Conservation (phyloP, 257 asterid genomes). For the Penstemon barbatus region DNA sequence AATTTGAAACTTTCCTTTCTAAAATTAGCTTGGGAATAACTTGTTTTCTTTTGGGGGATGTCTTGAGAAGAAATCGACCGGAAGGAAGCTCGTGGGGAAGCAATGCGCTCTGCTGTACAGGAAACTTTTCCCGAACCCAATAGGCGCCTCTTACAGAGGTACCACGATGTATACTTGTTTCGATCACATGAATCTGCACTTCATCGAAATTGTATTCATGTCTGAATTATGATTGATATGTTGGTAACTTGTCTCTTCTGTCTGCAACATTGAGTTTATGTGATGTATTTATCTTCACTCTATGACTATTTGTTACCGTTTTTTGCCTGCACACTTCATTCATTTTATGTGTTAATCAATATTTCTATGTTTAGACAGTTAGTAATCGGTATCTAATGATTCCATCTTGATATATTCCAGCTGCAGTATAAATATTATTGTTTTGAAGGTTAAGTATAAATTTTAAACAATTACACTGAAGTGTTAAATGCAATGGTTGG, state of each 20-base stretch:
- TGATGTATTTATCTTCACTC: neutral
- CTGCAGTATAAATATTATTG: neutral
- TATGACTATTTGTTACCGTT: constrained; percentile 5
- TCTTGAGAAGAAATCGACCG: constrained; percentile 62
- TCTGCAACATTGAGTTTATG: constrained; percentile 17
- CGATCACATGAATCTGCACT: constrained; percentile 3
- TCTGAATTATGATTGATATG: neutral
- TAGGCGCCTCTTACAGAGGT: constrained; percentile 90
- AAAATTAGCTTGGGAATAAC: constrained; percentile 18
- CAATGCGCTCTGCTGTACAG: constrained; percentile 76
- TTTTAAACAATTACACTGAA: neutral
- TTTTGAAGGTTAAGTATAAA: neutral
- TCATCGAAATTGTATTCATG: constrained; percentile 2
- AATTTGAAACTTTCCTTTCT: constrained; percentile 14
- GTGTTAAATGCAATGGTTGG: neutral
- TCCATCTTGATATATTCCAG: constrained; percentile 5
- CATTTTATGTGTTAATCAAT: neutral
- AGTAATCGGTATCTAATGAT: constrained; percentile 1
- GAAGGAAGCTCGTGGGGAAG: constrained; percentile 75
- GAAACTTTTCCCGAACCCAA: constrained; percentile 97
- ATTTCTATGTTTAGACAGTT: constrained; percentile 15
- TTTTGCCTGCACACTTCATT: neutral
- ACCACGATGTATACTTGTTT: constrained; percentile 27
- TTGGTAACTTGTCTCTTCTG: constrained; percentile 14
- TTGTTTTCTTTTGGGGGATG: constrained; percentile 30